Conservation (phyloP, 179 eudicot species). For the Drosera spatulata region DNA sequence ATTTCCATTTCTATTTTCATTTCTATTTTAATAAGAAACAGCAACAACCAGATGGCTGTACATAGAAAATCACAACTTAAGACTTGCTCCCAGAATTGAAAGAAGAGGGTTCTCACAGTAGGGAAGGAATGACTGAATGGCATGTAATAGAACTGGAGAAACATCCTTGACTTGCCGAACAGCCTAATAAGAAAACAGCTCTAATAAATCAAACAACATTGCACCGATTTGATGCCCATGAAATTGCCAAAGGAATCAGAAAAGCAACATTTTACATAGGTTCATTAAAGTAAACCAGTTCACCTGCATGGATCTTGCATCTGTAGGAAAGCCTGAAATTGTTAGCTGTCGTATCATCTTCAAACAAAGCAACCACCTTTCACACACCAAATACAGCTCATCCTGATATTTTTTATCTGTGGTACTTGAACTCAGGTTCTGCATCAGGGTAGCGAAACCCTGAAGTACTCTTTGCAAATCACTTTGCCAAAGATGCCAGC, state of each 20-base stretch:
- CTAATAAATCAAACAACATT: neutral
- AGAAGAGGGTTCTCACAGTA: slow-evolving; percentile 49
- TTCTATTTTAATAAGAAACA: too few species aligned
- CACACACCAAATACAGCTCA: slow-evolving; percentile 72
- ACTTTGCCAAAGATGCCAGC: slow-evolving; percentile 98
- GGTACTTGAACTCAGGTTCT: slow-evolving; percentile 30
- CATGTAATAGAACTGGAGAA: slow-evolving; percentile 67
- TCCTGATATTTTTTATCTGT: slow-evolving; percentile 32
- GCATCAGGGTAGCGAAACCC: slow-evolving; percentile 55
- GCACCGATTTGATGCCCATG: slow-evolving; percentile 4
- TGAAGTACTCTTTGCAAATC: slow-evolving; percentile 68
- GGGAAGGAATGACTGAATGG: slow-evolving; percentile 70
- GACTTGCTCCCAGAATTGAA: neutral
- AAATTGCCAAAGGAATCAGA: slow-evolving; percentile 6
- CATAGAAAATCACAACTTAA: neutral
- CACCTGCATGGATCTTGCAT: slow-evolving; percentile 85
- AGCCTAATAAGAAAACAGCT: slow-evolving; percentile 38
- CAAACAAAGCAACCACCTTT: slow-evolving; percentile 91
- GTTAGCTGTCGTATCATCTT: slow-evolving; percentile 79
- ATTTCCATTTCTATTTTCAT: neutral
- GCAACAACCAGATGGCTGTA: neutral
- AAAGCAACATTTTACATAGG: neutral
- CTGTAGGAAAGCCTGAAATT: slow-evolving; percentile 75
- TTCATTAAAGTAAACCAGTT: neutral
- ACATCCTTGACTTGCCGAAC: slow-evolving; percentile 90